phyloP scores from a whole-genome alignment of 768 basidiomycete genomes.

The Hortiboletus campestris region DNA sequence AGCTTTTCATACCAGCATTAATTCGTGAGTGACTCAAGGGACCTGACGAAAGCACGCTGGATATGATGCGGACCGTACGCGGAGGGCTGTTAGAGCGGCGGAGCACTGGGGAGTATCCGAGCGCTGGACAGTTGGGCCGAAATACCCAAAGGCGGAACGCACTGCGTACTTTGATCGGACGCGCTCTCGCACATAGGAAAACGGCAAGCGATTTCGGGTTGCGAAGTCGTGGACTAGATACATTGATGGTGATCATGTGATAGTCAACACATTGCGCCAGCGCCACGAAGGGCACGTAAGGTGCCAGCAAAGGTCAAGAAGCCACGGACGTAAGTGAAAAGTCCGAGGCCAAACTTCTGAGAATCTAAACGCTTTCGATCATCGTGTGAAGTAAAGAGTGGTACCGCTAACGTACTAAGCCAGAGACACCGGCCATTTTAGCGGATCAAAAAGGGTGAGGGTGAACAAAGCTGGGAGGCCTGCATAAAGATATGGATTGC shows the following conservation, averaged over 20 bases:
- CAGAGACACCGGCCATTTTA: slow-evolving; percentile 10
- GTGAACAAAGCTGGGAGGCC: slow-evolving; percentile 7
- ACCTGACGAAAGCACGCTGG: slow-evolving; percentile 7
- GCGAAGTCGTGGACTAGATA: slow-evolving; percentile 9
- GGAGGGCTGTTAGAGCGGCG: slow-evolving; percentile 24
- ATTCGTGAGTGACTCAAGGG: slow-evolving; percentile 9
- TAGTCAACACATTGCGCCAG: slow-evolving; percentile 16
- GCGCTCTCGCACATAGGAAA: slow-evolving; percentile 17
- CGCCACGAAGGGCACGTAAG: slow-evolving; percentile 31
- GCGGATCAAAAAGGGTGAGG: slow-evolving; percentile 19
- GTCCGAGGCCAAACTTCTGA: slow-evolving; percentile 34
- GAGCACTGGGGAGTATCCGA: slow-evolving; percentile 19
- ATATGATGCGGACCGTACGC: slow-evolving; percentile 22
- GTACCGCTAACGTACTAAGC: slow-evolving; percentile 17
- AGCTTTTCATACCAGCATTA: slow-evolving; percentile 14
- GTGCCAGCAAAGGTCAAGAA: slow-evolving; percentile 25
- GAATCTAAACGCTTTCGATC: slow-evolving; percentile 28
- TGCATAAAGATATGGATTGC: slow-evolving; percentile 21
- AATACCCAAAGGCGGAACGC: slow-evolving; percentile 23
- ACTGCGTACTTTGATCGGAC: slow-evolving; percentile 19
- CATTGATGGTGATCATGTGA: slow-evolving; percentile 23
- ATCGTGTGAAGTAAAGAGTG: slow-evolving; percentile 21
- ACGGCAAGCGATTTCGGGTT: slow-evolving; percentile 7
- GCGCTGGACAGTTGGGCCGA: slow-evolving; percentile 7
- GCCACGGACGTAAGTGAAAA: slow-evolving; percentile 34